phyloP scores from a whole-genome alignment of 208 protist genomes.

The Acanthamoeba culbertsoni region DNA sequence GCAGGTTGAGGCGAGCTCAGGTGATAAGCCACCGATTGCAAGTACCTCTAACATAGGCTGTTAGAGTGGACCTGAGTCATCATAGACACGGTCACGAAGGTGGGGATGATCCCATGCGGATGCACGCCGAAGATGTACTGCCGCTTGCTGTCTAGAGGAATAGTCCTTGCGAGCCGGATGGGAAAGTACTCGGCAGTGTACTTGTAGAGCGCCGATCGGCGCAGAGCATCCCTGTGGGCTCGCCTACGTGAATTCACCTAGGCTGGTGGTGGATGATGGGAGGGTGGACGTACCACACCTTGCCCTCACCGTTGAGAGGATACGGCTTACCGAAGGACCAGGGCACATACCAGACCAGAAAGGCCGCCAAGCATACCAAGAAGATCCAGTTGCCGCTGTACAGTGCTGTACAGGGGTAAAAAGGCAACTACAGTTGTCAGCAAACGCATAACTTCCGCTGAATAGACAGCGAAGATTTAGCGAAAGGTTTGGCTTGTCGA shows the following conservation, averaged over 20 bases:
- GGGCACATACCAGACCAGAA: not conserved
- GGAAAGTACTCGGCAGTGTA: conserved; percentile 3
- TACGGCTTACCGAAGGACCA: not conserved
- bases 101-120: conserved; percentile 4
- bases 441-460: not conserved
- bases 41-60: not conserved
- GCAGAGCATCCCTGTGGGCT: not conserved
- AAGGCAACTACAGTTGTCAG: not conserved
- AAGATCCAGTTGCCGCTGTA: not conserved
- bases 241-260: too few species aligned
- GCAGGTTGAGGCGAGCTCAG: not conserved
- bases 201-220: not conserved
- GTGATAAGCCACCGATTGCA: not conserved
- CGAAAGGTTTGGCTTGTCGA: not conserved
- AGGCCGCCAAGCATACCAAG: not conserved
- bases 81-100: not conserved
- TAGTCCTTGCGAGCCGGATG: not conserved
- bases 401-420: not conserved
- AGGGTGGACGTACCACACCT: not conserved
- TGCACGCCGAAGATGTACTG: conserved; percentile 1
- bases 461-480: not conserved
- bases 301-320: not conserved
- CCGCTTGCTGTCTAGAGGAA: not conserved
- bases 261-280: not conserved
- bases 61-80: not conserved